phyloP scores from a whole-genome alignment of 2,329 filamentous ascomycete species.

The Ceratocystis ficicola region DNA sequence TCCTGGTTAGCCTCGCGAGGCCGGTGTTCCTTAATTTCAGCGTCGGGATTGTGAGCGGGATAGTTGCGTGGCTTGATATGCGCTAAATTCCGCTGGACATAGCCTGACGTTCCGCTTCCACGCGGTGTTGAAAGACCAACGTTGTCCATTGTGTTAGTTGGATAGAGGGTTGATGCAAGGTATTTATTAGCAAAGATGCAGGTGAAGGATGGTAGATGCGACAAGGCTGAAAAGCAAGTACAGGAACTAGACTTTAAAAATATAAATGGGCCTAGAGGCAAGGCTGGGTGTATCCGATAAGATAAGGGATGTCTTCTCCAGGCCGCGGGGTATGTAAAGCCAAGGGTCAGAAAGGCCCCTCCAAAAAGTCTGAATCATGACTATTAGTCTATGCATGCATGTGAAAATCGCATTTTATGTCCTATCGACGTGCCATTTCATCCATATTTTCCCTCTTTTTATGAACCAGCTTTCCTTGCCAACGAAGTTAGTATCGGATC shows the following conservation, averaged over 20 bases:
- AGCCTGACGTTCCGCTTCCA: conserved; percentile 91
- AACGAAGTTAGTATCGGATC: too few relatives aligned
- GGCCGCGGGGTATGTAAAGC: conserved; percentile 7
- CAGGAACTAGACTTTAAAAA: neutral
- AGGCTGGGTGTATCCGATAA: conserved; percentile 20
- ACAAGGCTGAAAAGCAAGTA: conserved; percentile 14
- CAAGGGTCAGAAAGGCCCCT: neutral
- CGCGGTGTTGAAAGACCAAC: conserved; percentile 90
- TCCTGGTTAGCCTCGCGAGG: conserved; percentile 79
- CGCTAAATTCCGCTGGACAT: conserved; percentile 91
- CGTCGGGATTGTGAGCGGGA: conserved; percentile 48
- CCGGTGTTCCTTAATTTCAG: conserved; percentile 57
- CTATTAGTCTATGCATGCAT: neutral
- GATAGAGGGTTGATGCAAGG: neutral
- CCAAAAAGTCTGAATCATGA: neutral
- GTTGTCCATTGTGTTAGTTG: conserved; percentile 43
- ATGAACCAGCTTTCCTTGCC: too few relatives aligned
- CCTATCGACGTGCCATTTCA: too few relatives aligned
- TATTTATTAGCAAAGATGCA: neutral
- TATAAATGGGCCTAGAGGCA: conserved; percentile 3
- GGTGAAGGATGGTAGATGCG: neutral
- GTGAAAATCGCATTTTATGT: neutral
- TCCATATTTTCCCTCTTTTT: too few relatives aligned
- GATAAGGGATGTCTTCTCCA: conserved; percentile 12
- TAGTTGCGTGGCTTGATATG: conserved; percentile 75